A percentile compares a stretch with the other conserved stretches of the same genome.
Conservation (phyloP, 352 stramenopile genomes). For the Phytopythium kandeliae region DNA sequence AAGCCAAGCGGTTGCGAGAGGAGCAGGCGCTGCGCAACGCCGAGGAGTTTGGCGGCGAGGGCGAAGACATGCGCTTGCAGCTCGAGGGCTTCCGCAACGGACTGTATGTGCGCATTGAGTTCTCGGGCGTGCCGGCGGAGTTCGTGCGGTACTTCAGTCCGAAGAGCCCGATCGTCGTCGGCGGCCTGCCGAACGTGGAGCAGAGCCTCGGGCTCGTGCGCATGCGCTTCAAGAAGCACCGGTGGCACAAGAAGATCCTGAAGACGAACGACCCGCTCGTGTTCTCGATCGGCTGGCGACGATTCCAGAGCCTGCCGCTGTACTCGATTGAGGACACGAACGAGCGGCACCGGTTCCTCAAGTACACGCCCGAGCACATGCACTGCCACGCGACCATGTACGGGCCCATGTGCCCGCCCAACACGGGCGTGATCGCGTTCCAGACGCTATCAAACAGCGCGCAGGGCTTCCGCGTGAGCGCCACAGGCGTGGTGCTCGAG, state of each 20-base stretch:
- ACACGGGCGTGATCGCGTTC: conserved; percentile 97
- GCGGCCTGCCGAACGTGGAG: conserved; percentile 95
- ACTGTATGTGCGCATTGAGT: conserved; percentile 96
- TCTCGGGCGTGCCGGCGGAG: conserved; percentile 91
- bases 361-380: conserved; percentile 99
- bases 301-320: conserved; percentile 98
- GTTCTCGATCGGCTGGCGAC: conserved; percentile 98
- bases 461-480: conserved; percentile 95
- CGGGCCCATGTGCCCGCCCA: conserved; percentile 93
- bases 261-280: conserved; percentile 98
- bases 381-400: conserved; percentile 99
- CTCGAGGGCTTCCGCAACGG: conserved; percentile 96
- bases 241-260: conserved; percentile 98
- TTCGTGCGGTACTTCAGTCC: conserved; percentile 96
- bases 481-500: conserved; percentile 96
- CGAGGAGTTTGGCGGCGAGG: conserved; percentile 94
- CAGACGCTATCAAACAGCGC: conserved; percentile 91
- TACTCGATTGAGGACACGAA: conserved; percentile 99
- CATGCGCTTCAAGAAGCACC: conserved; percentile 98
- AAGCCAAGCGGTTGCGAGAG: conserved; percentile 78
- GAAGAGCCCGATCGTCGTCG: conserved; percentile 85
- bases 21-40: conserved; percentile 84
- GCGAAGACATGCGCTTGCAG: conserved; percentile 88
- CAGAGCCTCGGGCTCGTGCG: conserved; percentile 92
- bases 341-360: conserved; percentile 94